Base-by-base conservation (phyloP, 331 rosid species). In the Spiraea crenata region DNA sequence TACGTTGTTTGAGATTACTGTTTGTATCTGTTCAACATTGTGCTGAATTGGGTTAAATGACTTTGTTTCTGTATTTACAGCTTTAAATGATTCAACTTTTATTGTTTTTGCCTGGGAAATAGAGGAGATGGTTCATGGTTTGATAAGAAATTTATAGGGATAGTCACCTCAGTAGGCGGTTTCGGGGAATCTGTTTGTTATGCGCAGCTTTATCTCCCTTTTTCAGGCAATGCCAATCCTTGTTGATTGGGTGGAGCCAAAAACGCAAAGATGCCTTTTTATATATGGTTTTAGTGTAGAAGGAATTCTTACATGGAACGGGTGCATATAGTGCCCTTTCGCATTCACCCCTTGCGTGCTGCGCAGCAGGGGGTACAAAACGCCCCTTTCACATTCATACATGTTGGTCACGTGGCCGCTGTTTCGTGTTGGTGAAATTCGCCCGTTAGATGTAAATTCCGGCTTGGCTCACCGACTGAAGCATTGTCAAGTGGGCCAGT, bases 1-100 rank as follows among this genome's bases (percentile, higher is more conserved):
- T 55, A 50, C 63, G 38, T 67, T 76, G 38, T 71, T 76, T 65
- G 69, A 58, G 56, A 20, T 19, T 48, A 58, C 63, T 55, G 42
- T 69, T 41, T 41, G 48, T 47, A 35, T 41, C 31, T 20, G 51
- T 80, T 61, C 55, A 56, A 6, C 10, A 42, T 65, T 69, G 47
- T 65, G 31, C 57, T 73, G 37, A 7, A 49, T 50, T 71, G 37
- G 44, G 13, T 69, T 25, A 25, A 16, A 37, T 56, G 10, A 16
- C 57, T 73, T 63, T 49, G 40, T 45, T 45, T 65, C 44, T 75
- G 61, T 19, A 40, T 41, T 67, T 34, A 20, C 47, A 11, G 17
- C 38, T 31, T 14, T 17, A 19, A 54, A 58, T 57, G 68, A 50
- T 5, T 58, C 11, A 25, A 25, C 31, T 25, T 40, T 20, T 58